Conservation (phyloP, 164 flowering plant genomes). For the Vitis rotundifolia region DNA sequence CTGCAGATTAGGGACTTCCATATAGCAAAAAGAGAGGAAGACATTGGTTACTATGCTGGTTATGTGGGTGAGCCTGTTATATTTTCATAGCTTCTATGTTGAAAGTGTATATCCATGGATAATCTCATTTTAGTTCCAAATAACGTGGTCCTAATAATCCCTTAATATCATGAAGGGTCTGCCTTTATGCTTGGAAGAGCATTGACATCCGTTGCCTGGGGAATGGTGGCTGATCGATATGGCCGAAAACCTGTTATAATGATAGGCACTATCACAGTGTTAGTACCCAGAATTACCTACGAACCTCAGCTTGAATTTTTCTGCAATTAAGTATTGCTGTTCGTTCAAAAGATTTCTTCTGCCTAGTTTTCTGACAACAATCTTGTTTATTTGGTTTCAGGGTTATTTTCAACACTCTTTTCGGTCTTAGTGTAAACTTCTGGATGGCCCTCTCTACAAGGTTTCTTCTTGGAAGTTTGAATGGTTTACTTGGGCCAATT, state of each 20-base stretch:
- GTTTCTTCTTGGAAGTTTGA: slow-evolving; percentile 69
- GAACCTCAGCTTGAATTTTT: too few species aligned
- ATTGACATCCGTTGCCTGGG: slow-evolving; percentile 68
- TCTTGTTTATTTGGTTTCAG: slow-evolving; percentile 1
- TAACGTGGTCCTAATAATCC: background rate
- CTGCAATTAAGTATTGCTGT: too few species aligned
- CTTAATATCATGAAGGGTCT: slow-evolving; percentile 37
- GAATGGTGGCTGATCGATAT: slow-evolving; percentile 61
- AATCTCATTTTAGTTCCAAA: too few species aligned
- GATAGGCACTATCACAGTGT: slow-evolving; percentile 54
- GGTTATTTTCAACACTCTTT: slow-evolving; percentile 27
- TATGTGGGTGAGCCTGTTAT: slow-evolving; percentile 49
- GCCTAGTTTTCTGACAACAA: background rate
- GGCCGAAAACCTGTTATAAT: slow-evolving; percentile 70
- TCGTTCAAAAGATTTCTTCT: background rate
- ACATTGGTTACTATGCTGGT: slow-evolving; percentile 78
- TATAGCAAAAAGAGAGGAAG: slow-evolving; percentile 63
- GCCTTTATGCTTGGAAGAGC: slow-evolving; percentile 74
- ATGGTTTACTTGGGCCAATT: slow-evolving; percentile 38
- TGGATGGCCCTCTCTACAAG: slow-evolving; percentile 72
- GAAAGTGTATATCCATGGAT: too few species aligned
- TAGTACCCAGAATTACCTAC: slow-evolving; percentile 12
- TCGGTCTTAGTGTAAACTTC: slow-evolving; percentile 53
- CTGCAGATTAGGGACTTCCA: slow-evolving; percentile 63
- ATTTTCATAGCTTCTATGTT: background rate